Conservation (phyloP, 2,329 filamentous ascomycete species). For the Geosmithia flava region DNA sequence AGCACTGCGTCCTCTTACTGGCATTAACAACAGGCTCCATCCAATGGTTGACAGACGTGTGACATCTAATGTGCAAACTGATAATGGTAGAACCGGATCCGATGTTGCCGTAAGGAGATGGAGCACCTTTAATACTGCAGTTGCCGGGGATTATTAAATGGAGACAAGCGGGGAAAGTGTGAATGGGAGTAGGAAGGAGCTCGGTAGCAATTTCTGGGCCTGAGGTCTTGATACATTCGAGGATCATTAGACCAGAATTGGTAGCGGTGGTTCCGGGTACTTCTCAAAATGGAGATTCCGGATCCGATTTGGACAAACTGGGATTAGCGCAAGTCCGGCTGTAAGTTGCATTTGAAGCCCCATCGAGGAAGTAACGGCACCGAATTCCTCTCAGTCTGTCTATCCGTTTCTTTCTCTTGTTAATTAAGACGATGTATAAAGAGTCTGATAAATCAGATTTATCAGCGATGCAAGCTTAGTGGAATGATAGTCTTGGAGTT, state of each 20-base stretch:
- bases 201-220: too few relatives aligned
- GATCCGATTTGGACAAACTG: not conserved
- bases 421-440: too few relatives aligned
- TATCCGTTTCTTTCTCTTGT: too few relatives aligned
- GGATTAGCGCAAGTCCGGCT: not conserved
- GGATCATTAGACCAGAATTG: not conserved
- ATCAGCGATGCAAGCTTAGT: too few relatives aligned
- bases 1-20: conserved; percentile 14
- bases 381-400: too few relatives aligned
- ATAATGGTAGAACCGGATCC: not conserved
- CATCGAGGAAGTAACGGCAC: not conserved
- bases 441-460: too few relatives aligned
- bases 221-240: too few relatives aligned
- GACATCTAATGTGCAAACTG: not conserved
- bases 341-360: too few relatives aligned
- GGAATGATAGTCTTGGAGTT: too few relatives aligned
- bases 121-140: not conserved
- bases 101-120: not conserved
- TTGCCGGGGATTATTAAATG: not conserved
- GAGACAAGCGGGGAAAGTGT: not conserved
- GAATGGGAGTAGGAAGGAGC: too few relatives aligned
- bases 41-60: not conserved
- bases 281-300: not conserved
- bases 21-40: not conserved
- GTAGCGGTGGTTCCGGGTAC: not conserved